Evolutionary conservation across 257 asterid species (phyloP), one percentile per base, ranked within the genome.

Genomic region (Solanum etuberosum): DNA sequence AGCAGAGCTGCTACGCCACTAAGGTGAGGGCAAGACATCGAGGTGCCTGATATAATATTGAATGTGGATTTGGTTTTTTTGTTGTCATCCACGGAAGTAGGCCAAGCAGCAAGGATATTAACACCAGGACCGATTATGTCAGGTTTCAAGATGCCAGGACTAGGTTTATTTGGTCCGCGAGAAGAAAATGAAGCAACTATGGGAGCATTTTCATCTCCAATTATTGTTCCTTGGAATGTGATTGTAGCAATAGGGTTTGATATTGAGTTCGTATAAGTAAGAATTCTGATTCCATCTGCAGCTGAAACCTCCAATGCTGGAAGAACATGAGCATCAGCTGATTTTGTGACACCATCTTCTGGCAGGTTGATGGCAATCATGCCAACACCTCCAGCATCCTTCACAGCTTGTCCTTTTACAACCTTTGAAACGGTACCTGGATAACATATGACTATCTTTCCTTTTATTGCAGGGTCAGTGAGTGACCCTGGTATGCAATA

Each of bases 91-190:
- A 91, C 63, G 1, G 93, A 91, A 12, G 37, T 4, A 6, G 92
- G 92, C 92, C 93, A 94, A 9, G 94, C 93, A 1, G 94, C 94
- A 1, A 93, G 86, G 70, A 94, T 91, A 82, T 91, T 93, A 61
- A 86, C 91, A 1, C 96, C 97, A 0, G 97, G 98, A 65, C 95
- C 95, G 6, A 93, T 46, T 5, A 94, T 91, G 32, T 94, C 97
- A 1, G 96, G 98, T 63, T 94, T 94, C 35, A 94, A 70, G 63
- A 94, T 93, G 1, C 97, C 96, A 0, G 83, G 94, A 63, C 92
- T 92, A 2, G 27, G 40, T 2, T 0, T 0, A 51, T 38, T 91
- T 0, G 97, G 97, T 2, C 96, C 98, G 12, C 95, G 82, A 5
- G 95, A 80, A 1, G 98, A 93, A 84, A 91, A 93, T 2, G 86